Evolutionary conservation across 352 stramenopile species (phyloP).

Genomic region (Globisporangium megalacanthum): DNA sequence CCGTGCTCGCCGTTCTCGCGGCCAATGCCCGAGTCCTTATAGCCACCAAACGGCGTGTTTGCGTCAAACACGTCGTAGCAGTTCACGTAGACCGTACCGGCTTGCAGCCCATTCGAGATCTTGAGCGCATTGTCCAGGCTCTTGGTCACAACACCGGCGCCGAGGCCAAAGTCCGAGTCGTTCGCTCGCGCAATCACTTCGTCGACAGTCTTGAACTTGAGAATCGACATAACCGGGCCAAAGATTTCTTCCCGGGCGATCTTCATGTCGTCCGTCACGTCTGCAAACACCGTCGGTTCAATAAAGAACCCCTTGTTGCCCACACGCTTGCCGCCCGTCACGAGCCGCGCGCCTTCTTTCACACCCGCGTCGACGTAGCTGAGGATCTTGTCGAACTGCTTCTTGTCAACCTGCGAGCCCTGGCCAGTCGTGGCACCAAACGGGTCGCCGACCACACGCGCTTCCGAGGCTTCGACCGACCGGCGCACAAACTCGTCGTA

Average conservation of each 20-base stretch:
- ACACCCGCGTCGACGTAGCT: constrained; percentile 73
- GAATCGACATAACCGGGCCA: constrained; percentile 85
- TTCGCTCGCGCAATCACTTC: constrained; percentile 88
- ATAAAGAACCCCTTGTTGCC: constrained; percentile 86
- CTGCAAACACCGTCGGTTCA: constrained; percentile 88
- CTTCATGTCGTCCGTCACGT: constrained; percentile 76
- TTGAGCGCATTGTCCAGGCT: constrained; percentile 84
- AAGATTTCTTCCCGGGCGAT: constrained; percentile 93
- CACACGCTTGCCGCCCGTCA: constrained; percentile 75
- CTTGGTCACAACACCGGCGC: constrained; percentile 84
- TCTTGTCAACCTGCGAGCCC: constrained; percentile 59
- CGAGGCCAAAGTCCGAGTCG: constrained; percentile 83
- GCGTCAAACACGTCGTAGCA: constrained; percentile 89
- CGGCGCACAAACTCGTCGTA: constrained; percentile 83
- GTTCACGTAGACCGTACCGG: constrained; percentile 93
- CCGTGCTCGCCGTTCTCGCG: constrained; percentile 74
- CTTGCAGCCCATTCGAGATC: constrained; percentile 84
- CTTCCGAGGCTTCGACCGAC: constrained; percentile 43
- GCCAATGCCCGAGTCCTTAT: constrained; percentile 83
- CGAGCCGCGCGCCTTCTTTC: constrained; percentile 77
- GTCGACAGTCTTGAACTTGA: constrained; percentile 88
- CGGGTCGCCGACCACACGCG: constrained; percentile 49
- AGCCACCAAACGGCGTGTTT: constrained; percentile 83
- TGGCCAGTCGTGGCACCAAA: constrained; percentile 33
- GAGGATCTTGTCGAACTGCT: constrained; percentile 82